phyloP scores from a whole-genome alignment of 139 green algal genomes.

The Raphidocelis subcapitata region DNA sequence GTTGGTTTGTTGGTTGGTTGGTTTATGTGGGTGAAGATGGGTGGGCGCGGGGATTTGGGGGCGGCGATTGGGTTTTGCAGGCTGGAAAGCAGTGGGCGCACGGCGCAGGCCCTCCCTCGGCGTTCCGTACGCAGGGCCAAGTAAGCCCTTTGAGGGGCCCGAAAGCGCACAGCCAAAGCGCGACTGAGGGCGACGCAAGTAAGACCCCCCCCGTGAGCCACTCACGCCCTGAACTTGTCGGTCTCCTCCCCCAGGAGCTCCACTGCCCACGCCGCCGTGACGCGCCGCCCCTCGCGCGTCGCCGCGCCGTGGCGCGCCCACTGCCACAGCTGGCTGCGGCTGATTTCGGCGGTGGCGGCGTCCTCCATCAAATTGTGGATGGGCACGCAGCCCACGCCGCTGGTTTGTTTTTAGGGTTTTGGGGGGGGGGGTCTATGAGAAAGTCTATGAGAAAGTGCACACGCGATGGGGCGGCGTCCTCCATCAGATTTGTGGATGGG shows the following conservation, averaged over 20 bases:
- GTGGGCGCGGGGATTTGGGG: neutral
- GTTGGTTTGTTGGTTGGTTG: slow-evolving; percentile 9
- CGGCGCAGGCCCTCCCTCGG: neutral
- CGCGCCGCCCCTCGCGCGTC: slow-evolving; percentile 57
- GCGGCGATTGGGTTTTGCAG: too few relatives aligned
- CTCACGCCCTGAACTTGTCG: slow-evolving; percentile 19
- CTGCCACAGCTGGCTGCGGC: slow-evolving; percentile 74
- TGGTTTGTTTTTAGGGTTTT: too few relatives aligned
- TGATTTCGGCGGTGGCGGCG: slow-evolving; percentile 90
- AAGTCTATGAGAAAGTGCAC: too few relatives aligned
- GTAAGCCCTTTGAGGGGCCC: neutral
- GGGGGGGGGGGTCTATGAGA: too few relatives aligned
- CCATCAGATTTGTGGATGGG: too few relatives aligned
- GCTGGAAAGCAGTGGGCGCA: too few relatives aligned
- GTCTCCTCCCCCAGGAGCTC: slow-evolving; percentile 67
- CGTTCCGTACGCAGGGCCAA: neutral
- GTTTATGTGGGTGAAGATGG: too few relatives aligned
- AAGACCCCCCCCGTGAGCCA: neutral
- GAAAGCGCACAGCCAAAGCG: neutral
- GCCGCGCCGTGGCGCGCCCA: slow-evolving; percentile 70
- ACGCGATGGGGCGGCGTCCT: too few relatives aligned
- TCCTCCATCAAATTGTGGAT: slow-evolving; percentile 94
- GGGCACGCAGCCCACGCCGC: slow-evolving; percentile 81
- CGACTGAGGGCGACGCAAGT: neutral
- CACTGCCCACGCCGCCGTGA: slow-evolving; percentile 57